Base-by-base conservation (phyloP, 2,329 filamentous ascomycete genomes). In the Colletotrichum australisinense region DNA sequence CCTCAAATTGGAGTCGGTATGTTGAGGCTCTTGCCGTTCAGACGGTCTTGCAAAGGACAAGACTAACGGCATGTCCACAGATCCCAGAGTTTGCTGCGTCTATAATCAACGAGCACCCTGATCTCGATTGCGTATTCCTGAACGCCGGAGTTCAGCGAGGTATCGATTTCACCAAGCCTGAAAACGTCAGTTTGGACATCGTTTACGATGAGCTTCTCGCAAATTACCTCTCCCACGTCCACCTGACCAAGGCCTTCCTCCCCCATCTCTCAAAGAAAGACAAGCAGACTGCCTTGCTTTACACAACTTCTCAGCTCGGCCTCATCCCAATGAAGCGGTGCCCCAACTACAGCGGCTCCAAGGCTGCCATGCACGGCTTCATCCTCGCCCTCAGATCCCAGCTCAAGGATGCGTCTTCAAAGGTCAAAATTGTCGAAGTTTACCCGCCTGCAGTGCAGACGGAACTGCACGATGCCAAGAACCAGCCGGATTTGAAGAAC, bases 121-220 rank as follows among this genome's bases (percentile, higher is more conserved):
- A 85, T n/a, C 84, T 91, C 30, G 89, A 91, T 80, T 86, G 85
- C 76, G 78, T 92, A 42, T 80, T 92, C 66, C 80, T 91, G 60
- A 91, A 91, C 77, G 86, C 89, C 0, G 89, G 89, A 6, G 83
- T 89, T 22, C 89, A 92, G 77, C 80, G 82, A 26, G 78, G 76
- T 0, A 79, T 88, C 67, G 79, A 88, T 76, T 85, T 89, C 75
- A 59, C 75, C 2, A 67, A 63, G 26, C 77, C 77, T 4, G 78
- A 79, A 46, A 58, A 65, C 3, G 72, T 84, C 30, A 77, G 80
- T 6, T 68, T 84, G 49, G 78, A 52, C n/a, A 74, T 74, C 5
- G 78, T 83, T 56, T 76, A 79, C 12, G 60, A 75, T 1, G 78
- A 81, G 66, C 57, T 81, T 3, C 76, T 74, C n/a, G 78, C 76